Evolutionary conservation across 225 moss, liverwort and hornwort species (phyloP).

Genomic region (Anthoceros angustus): DNA sequence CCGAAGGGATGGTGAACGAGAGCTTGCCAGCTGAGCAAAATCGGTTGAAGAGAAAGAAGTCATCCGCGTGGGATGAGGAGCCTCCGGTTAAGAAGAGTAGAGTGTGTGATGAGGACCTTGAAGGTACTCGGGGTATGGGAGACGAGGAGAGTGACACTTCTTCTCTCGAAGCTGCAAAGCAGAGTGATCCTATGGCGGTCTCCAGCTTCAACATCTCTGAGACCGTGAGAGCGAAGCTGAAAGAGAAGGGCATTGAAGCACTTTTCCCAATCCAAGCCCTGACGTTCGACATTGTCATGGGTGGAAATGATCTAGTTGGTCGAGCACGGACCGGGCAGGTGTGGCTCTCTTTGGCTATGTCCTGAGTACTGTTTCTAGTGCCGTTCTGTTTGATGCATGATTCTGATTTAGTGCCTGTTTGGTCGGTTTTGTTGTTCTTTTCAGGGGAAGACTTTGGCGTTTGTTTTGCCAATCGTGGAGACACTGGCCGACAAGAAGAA

Average conservation of each 20-base stretch:
- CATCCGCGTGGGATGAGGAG: constrained; percentile 14
- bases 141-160: constrained; percentile 8
- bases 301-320: constrained; percentile 74
- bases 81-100: constrained; percentile 27
- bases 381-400: background rate
- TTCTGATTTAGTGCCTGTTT: background rate
- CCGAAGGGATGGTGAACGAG: constrained; percentile 7
- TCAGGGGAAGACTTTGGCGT: constrained; percentile 82
- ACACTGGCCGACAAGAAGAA: constrained; percentile 38
- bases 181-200: constrained; percentile 36
- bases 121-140: constrained; percentile 17
- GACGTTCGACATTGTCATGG: constrained; percentile 66
- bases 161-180: constrained; percentile 10
- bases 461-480: constrained; percentile 83
- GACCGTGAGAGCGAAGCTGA: constrained; percentile 48
- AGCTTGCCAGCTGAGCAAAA: constrained; percentile 22
- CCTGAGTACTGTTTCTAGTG: background rate
- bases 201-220: constrained; percentile 66
- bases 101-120: constrained; percentile 26
- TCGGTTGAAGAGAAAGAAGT: constrained; percentile 37
- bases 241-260: constrained; percentile 69
- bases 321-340: constrained; percentile 93
- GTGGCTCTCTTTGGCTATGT: background rate
- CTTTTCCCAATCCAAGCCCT: constrained; percentile 79
- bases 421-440: background rate